phyloP scores from a whole-genome alignment of 345 rosid species.

The Melaleuca alternifolia region DNA sequence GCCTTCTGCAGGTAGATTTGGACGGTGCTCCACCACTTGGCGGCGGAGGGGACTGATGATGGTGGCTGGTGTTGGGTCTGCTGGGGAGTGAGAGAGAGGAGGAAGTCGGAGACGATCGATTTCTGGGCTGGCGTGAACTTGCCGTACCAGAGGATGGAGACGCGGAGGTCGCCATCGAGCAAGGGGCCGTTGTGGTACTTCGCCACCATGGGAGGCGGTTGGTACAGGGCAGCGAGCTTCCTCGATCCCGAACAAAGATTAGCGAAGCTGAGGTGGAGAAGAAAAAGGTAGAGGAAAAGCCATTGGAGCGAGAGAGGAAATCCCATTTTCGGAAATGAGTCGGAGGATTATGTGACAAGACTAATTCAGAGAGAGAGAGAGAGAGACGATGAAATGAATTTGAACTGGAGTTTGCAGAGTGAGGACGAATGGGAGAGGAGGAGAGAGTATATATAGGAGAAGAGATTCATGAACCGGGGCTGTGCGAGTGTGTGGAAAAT shows the following conservation, averaged over 20 bases:
- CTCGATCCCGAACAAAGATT: neutral
- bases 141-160: constrained; percentile 29
- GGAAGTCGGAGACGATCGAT: constrained; percentile 20
- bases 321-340: neutral
- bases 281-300: neutral
- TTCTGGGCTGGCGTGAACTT: constrained; percentile 17
- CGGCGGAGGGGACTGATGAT: constrained; percentile 4
- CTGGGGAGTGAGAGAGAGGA: constrained; percentile 8
- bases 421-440: neutral
- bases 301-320: neutral
- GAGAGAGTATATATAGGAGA: neutral
- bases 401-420: neutral
- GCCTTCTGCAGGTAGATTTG: constrained; percentile 19
- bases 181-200: constrained; percentile 21
- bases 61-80: neutral
- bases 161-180: constrained; percentile 17
- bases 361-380: neutral
- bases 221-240: neutral
- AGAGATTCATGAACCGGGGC: neutral
- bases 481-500: neutral
- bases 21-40: constrained; percentile 20
- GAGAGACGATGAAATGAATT: neutral
- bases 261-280: neutral
- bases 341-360: neutral
- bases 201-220: constrained; percentile 11